Percentiles rank a stretch among this genome's conserved stretches.
phyloP scores from a whole-genome alignment of 192 early-diverging fungal species.

The Backusella sp. region DNA sequence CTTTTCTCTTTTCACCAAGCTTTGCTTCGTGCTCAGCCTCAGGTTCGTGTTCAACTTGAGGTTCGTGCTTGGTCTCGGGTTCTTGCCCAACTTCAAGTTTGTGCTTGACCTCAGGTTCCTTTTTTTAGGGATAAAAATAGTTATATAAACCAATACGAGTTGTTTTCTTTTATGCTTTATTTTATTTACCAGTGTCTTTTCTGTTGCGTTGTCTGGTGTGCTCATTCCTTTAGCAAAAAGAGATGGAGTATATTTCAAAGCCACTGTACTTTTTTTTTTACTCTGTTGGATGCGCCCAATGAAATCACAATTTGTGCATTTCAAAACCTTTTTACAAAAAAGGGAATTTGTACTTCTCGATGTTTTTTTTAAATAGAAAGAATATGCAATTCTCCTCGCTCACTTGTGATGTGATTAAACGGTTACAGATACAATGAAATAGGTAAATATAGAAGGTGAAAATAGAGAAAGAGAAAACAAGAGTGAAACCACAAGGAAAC shows the following conservation, averaged over 20 bases:
- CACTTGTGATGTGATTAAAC: no score
- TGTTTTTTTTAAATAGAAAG: no score
- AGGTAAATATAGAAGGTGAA: no score
- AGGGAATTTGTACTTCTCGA: no score
- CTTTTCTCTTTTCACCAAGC: not conserved
- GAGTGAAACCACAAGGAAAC: no score
- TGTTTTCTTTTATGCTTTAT: not conserved
- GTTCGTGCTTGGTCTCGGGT: not conserved
- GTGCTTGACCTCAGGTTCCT: not conserved
- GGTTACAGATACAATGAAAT: no score
- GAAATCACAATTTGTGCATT: no score
- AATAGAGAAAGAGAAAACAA: no score
- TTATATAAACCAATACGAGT: not conserved
- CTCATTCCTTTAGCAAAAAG: not conserved
- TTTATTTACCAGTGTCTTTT: not conserved
- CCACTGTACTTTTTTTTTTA: not conserved
- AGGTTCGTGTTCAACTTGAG: not conserved
- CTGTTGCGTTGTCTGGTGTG: not conserved
- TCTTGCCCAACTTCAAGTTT: not conserved
- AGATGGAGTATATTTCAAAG: not conserved
- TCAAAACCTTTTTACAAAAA: no score
- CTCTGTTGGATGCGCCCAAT: not conserved
- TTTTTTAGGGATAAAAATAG: not conserved
- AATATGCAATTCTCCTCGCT: no score
- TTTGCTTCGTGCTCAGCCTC: not conserved